Base-by-base conservation (phyloP, 495 filamentous ascomycete species). In the Articulospora tetracladia region DNA sequence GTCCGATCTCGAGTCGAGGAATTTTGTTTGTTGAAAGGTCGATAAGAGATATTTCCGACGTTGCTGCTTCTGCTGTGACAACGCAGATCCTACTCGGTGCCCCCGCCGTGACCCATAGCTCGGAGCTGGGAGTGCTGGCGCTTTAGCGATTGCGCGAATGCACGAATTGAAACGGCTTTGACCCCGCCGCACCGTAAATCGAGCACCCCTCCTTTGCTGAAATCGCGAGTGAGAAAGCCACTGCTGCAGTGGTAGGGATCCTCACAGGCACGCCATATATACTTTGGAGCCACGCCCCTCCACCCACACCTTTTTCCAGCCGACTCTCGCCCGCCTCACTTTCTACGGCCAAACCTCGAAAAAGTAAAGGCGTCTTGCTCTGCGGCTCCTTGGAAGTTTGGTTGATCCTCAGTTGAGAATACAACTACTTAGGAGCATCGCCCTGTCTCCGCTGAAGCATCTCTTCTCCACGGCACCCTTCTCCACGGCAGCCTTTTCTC, bases 311-410 rank as follows among this genome's bases (percentile, higher is more conserved):
- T 27, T 26, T 50, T 25, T n/a, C 10, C 12, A 25, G 20, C 22
- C 47, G 39, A 44, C 39, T n/a, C 6, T 27, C 25, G 47, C 47
- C 25, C 47, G 47, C 47, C 47, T 50, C 47, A 50, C 47, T 50
- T 24, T 50, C 19, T 22, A 25, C 47, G 20, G 11, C 6, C 17
- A n/a, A 50, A 11, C 8, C 17, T 50, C 22, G 47, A 3, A 24
- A 24, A 50, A 50, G 22, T 50, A 24, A 25, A 12, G n/a, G 23
- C 47, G 2, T 25, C 17, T 12, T 50, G n/a, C n/a, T n/a, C n/a
- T n/a, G 22, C 22, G 20, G 47, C 47, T 50, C 20, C 10, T 24
- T 4, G 23, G 25, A 22, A 10, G 24, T 50, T 44, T 7, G n/a
- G 11, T 44, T 44, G 39, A 44, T n/a, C 8, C 4, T 44, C 39